Evolutionary conservation across 2,329 filamentous ascomycete genomes (phyloP).

Genomic region (Ophiostoma triangulosporum): DNA sequence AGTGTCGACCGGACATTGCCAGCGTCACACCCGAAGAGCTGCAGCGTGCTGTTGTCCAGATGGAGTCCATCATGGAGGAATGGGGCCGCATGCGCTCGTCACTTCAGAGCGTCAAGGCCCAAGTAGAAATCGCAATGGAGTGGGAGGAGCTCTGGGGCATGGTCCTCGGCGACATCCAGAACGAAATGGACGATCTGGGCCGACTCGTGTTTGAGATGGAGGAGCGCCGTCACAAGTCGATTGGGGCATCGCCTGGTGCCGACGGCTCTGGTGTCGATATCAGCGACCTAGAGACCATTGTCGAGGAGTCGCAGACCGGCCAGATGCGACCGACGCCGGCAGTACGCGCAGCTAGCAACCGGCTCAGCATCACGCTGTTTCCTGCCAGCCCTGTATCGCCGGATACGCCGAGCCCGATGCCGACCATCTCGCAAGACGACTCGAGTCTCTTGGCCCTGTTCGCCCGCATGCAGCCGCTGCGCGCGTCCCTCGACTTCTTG

Average conservation of each 20-base stretch:
- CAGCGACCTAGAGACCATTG: constrained; percentile 81
- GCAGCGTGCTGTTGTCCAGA: constrained; percentile 64
- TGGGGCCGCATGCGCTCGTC: constrained; percentile 74
- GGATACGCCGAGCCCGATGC: constrained; percentile 27
- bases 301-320: constrained; percentile 55
- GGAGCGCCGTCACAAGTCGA: constrained; percentile 74
- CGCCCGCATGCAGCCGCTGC: constrained; percentile 85
- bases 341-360: constrained; percentile 44
- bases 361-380: constrained; percentile 55
- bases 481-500: constrained; percentile 86
- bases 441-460: constrained; percentile 80
- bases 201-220: constrained; percentile 95
- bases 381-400: constrained; percentile 46
- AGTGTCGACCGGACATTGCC: constrained; percentile 62
- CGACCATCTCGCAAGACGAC: constrained; percentile 59
- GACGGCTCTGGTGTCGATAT: constrained; percentile 53
- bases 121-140: constrained; percentile 96
- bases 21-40: constrained; percentile 59
- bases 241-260: constrained; percentile 48
- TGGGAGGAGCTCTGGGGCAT: constrained; percentile 97
- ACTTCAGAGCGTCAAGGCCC: constrained; percentile 66
- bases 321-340: constrained; percentile 10
- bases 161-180: constrained; percentile 83
- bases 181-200: constrained; percentile 49
- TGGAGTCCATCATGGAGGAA: constrained; percentile 73